Conservation (phyloP, 108 stramenopile genomes). For the Schizochytrium sp. region DNA sequence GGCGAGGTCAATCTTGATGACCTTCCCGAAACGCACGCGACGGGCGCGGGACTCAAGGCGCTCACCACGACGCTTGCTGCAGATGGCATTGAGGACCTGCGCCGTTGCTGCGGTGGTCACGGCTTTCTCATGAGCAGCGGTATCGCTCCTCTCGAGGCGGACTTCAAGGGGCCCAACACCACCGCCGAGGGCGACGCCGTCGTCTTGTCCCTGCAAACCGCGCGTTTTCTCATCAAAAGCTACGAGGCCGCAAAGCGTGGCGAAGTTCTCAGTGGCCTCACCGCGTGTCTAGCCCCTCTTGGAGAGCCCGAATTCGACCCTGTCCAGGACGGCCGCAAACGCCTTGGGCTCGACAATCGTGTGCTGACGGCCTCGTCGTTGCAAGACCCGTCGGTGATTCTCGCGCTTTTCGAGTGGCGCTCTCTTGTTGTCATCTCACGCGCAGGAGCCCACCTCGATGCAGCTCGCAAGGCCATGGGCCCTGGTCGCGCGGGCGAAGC, state of each 20-base stretch:
- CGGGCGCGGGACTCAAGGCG: neutral
- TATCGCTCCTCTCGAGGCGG: neutral
- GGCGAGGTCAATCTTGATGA: slow-evolving; percentile 10
- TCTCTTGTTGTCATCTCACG: neutral
- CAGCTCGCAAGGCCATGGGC: neutral
- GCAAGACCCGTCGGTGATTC: neutral
- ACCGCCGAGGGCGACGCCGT: slow-evolving; percentile 1
- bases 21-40: neutral
- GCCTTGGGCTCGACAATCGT: neutral
- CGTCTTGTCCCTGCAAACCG: neutral
- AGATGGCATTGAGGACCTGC: neutral
- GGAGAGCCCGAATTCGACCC: neutral
- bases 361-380: neutral
- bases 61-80: neutral
- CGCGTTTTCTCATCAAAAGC: neutral
- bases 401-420: neutral
- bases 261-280: neutral
- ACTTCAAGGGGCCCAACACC: slow-evolving; percentile 13
- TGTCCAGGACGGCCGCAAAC: neutral
- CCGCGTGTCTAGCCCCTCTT: neutral
- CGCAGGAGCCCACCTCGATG: neutral
- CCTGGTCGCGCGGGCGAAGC: neutral
- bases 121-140: neutral
- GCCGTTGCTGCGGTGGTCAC: neutral
- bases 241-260: neutral